Conservation (phyloP, 768 basidiomycete genomes). For the Chlorophyllum brunneum region DNA sequence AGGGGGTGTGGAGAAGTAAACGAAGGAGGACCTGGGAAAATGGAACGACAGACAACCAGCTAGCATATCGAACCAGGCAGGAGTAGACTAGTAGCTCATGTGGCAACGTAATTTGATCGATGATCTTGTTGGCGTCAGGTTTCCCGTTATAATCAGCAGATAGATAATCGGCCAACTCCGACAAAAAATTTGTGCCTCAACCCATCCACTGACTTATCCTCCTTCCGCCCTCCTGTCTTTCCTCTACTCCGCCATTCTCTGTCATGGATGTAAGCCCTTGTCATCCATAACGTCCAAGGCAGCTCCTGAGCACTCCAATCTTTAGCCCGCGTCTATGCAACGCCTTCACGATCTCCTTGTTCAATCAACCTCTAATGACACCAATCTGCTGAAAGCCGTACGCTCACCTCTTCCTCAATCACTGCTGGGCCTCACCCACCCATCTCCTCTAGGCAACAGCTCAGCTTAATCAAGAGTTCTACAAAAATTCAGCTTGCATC, state of each 20-base stretch:
- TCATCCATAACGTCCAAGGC: constrained; percentile 7
- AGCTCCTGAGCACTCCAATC: constrained; percentile 18
- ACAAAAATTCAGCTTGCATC: constrained; percentile 88
- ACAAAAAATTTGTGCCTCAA: constrained; percentile 41
- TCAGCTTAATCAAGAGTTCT: constrained; percentile 87
- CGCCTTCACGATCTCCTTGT: constrained; percentile 80
- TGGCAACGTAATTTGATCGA: constrained; percentile 13
- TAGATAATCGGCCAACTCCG: constrained; percentile 50
- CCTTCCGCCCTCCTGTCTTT: constrained; percentile 24
- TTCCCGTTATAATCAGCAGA: constrained; percentile 18
- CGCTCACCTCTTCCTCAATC: constrained; percentile 27
- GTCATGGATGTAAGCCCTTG: constrained; percentile 47
- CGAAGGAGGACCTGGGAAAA: not conserved
- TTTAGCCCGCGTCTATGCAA: constrained; percentile 71
- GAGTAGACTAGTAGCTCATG: not conserved
- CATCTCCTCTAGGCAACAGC: constrained; percentile 70
- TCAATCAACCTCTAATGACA: constrained; percentile 87
- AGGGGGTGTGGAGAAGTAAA: not conserved
- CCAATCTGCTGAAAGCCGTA: constrained; percentile 84
- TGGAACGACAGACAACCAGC: not conserved
- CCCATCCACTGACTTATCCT: constrained; percentile 17
- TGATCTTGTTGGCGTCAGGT: constrained; percentile 1
- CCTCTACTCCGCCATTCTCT: constrained; percentile 23
- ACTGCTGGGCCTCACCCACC: constrained; percentile 5
- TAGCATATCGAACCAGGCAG: not conserved